Evolutionary conservation across 23 red algal species (phyloP).

Genomic region (Agarophyton chilense): DNA sequence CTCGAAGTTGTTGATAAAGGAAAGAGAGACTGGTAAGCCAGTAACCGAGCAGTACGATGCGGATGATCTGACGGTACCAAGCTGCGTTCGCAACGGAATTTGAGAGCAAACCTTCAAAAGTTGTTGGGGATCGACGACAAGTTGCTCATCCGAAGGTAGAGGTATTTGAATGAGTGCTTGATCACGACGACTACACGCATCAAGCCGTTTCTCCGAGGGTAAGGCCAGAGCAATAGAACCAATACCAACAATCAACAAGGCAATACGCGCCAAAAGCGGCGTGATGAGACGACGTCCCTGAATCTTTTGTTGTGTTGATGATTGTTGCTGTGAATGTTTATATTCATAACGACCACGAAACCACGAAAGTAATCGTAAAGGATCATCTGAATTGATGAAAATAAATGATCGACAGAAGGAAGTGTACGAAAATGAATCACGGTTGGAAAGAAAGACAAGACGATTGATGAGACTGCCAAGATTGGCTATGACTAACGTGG

Average conservation of each 20-base stretch:
- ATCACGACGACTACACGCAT: constrained; percentile 11
- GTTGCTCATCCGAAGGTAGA: too few relatives aligned
- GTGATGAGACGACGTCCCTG: neutral
- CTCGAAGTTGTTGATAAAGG: neutral
- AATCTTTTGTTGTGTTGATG: neutral
- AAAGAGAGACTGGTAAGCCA: neutral
- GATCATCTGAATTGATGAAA: constrained; percentile 40
- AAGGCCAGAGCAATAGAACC: constrained; percentile 21
- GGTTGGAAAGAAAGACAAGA: neutral
- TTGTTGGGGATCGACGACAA: neutral
- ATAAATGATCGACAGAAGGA: constrained; percentile 8
- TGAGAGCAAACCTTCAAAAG: neutral
- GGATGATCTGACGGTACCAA: constrained; percentile 3
- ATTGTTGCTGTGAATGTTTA: neutral
- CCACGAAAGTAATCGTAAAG: neutral
- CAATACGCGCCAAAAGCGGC: constrained; percentile 5
- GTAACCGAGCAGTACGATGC: neutral
- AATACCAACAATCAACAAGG: neutral
- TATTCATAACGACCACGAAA: neutral
- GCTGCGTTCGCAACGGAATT: neutral
- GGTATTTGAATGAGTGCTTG: neutral
- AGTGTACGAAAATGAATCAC: neutral
- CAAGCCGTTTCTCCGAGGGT: neutral
- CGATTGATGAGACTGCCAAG: neutral
- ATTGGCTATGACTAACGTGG: constrained; percentile 7